Percentiles rank a stretch among this genome's conserved stretches.
These are phyloP conservation scores for Gossypium davidsonii DNA, from an alignment of 441 rosid genomes.

Conservation along the genomic window DNA sequence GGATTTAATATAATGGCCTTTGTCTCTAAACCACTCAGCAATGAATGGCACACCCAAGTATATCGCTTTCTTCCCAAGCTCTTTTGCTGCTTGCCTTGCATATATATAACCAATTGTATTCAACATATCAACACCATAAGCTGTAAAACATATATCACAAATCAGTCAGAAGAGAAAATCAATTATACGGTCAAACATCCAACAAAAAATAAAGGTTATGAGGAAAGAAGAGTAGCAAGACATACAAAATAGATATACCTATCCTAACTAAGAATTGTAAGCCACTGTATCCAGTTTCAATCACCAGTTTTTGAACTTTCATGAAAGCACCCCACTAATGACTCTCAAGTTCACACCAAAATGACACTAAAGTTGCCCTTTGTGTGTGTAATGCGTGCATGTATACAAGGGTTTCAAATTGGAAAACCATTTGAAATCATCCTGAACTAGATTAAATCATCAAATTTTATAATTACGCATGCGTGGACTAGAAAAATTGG, in stretches of 20 bases:
- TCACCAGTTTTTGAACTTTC: background rate
- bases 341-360: background rate
- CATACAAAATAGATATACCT: background rate
- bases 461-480: background rate
- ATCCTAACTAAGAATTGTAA: background rate
- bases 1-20: conserved; percentile 89
- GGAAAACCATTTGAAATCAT: background rate
- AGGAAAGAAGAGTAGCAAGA: background rate
- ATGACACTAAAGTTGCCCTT: background rate
- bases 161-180: conserved; percentile 5
- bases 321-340: background rate
- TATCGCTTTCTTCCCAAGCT: conserved; percentile 83
- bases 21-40: conserved; percentile 97
- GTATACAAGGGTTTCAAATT: background rate
- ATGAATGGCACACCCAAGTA: conserved; percentile 78
- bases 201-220: background rate
- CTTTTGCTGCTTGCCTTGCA: conserved; percentile 87
- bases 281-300: background rate
- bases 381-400: background rate
- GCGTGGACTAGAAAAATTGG: background rate
- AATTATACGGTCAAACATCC: background rate
- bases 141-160: conserved; percentile 36
- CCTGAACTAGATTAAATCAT: background rate
- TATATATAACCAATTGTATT: conserved; percentile 84
- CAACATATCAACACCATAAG: conserved; percentile 91